phyloP scores from a whole-genome alignment of 2,329 filamentous ascomycete species.

The Alternaria novae-zelandiae region DNA sequence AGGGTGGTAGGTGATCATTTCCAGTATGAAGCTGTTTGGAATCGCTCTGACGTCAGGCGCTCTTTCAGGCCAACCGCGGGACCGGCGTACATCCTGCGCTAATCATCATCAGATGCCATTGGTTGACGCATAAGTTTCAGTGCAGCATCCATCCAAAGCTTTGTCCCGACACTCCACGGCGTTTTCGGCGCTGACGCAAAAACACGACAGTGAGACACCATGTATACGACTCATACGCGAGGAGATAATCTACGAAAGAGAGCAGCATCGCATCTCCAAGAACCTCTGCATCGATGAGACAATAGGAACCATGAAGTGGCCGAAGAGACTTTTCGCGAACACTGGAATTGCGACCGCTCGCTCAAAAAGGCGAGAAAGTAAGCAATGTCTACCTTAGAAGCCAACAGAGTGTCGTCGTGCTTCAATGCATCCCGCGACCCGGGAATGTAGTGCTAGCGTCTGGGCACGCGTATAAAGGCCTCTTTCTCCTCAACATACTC shows the following conservation, averaged over 20 bases:
- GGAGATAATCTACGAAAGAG: too few species aligned
- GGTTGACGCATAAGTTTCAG: background rate
- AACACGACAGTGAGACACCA: background rate
- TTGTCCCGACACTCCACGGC: fast-evolving
- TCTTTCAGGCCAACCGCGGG: background rate
- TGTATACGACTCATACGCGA: too few species aligned
- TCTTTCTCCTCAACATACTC: fast-evolving
- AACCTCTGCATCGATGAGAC: too few species aligned
- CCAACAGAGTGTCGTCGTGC: background rate
- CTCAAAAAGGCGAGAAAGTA: too few species aligned
- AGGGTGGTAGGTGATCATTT: background rate
- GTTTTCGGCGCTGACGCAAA: background rate
- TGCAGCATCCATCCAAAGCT: background rate
- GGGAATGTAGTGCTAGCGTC: background rate
- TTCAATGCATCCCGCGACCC: fast-evolving
- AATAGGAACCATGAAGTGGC: too few species aligned
- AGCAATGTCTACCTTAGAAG: background rate
- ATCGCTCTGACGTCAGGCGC: background rate
- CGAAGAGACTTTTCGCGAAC: too few species aligned
- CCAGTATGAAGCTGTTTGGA: background rate
- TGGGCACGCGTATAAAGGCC: background rate
- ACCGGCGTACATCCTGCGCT: background rate
- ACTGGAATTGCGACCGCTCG: too few species aligned
- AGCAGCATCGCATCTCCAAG: too few species aligned
- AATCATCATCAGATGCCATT: background rate